Evolutionary conservation across 2,329 filamentous ascomycete genomes (phyloP), one percentile per base, ranked within the genome.

Genomic region (Nemania serpens): DNA sequence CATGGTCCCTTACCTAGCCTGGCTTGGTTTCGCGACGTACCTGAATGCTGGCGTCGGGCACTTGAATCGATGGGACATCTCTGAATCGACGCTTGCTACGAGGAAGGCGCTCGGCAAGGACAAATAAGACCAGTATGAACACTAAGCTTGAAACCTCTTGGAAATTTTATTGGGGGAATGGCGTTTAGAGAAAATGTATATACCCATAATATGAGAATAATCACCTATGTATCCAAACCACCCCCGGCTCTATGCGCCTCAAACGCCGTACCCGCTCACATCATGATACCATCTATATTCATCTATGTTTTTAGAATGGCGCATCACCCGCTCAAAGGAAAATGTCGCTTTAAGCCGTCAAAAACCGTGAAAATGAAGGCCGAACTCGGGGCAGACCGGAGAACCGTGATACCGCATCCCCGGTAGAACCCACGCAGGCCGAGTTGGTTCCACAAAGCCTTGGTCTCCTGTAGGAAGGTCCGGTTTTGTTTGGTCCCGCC

Each of bases 321-420:
- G 42, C 52, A 18, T 22, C 22, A 29, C 59, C 78, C 75, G 66
- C n/a, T 20, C 39, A 85, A 69, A 36, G 84, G 81, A 70, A 95
- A 83, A 68, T 86, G 79, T 65, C 81, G 83, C 78, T 93, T 93
- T 75, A 99, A 76, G 13, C 88, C 90, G 77, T 98, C 95, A 74
- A 93, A 98, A 63, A 98, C 88, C 63, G 95, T 93, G 72, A 99
- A 99, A 62, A 99, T 99, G 72, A 98, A 93, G 7, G 95, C 95
- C n/a, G 93, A 97, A 75, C 93, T 97, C 2, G 95, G 95, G 34
- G 93, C 93, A 37, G 93, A 90, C 62, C 95, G 86, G 34, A 88
- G 81, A 47, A 95, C 92, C 0, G 95, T 99, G 67, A 99, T 95
- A 34, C 95, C 95, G 70, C 95, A 99, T 3, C 95, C 95, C 55